These are phyloP conservation scores for Cardamine resedifolia DNA, from an alignment of 345 rosid genomes.

Conservation along the genomic window DNA sequence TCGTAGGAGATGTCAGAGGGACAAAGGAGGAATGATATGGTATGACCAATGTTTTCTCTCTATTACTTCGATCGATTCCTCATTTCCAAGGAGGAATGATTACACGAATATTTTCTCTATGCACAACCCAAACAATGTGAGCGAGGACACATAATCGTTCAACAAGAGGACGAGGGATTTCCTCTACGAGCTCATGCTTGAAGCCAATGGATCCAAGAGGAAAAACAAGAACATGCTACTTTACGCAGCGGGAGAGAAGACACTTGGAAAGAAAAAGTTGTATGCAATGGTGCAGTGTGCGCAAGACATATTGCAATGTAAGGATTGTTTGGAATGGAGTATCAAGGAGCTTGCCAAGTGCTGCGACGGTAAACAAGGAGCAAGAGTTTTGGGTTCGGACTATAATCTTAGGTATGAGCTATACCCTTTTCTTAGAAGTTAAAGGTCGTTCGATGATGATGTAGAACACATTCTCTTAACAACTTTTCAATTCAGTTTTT, in stretches of 20 bases:
- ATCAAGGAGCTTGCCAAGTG: constrained; percentile 7
- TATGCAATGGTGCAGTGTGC: constrained; percentile 50
- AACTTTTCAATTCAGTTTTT: neutral
- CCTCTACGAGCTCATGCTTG: constrained; percentile 33
- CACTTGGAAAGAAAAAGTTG: constrained; percentile 12
- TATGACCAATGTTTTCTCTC: neutral
- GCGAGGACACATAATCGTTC: constrained; percentile 24
- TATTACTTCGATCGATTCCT: neutral
- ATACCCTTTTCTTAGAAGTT: constrained; percentile 25
- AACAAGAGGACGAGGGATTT: constrained; percentile 36
- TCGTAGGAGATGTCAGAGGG: neutral
- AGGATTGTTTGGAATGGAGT: neutral
- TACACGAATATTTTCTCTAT: constrained; percentile 26
- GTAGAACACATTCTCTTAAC: neutral
- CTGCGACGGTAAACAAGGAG: constrained; percentile 12
- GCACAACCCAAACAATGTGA: constrained; percentile 34
- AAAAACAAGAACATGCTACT: neutral
- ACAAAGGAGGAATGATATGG: neutral
- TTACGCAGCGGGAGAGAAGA: neutral
- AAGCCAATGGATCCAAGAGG: constrained; percentile 1
- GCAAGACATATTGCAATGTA: neutral
- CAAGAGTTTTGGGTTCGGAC: constrained; percentile 1
- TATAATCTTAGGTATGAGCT: neutral
- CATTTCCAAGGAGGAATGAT: constrained; percentile 28
- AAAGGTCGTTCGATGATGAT: constrained; percentile 31